These are phyloP conservation scores for Endocalyx cinctus DNA, from an alignment of 2,329 filamentous ascomycete species.

Conservation along the genomic window DNA sequence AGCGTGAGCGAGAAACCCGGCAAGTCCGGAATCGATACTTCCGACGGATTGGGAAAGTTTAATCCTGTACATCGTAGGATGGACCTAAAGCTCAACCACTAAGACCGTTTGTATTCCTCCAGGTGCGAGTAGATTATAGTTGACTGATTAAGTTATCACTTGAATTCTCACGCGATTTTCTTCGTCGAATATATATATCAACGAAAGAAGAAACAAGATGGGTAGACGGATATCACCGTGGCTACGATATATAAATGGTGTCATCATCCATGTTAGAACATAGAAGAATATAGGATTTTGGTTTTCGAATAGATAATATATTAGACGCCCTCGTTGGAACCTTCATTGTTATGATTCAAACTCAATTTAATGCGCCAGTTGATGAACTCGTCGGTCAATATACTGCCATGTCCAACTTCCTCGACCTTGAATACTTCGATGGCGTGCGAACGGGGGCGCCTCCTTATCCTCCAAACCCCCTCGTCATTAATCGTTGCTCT, in stretches of 20 bases:
- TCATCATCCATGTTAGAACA: too few species aligned
- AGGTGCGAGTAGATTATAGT: too few species aligned
- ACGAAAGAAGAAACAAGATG: too few species aligned
- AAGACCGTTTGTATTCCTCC: too few species aligned
- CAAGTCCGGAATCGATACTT: conserved; percentile 27
- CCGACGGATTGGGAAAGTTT: conserved; percentile 36
- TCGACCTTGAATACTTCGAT: conserved; percentile 74
- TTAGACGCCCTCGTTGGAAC: conserved; percentile 2
- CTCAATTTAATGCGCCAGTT: conserved; percentile 62
- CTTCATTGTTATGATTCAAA: conserved; percentile 10
- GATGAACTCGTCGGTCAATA: conserved; percentile 73
- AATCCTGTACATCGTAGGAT: conserved; percentile 56
- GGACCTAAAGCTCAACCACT: conserved; percentile 35
- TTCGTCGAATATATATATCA: too few species aligned
- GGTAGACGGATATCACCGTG: too few species aligned
- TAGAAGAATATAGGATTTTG: too few species aligned
- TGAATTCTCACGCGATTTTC: too few species aligned
- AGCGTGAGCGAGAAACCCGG: conserved; percentile 34
- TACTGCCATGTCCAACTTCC: conserved; percentile 69
- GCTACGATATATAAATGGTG: too few species aligned
- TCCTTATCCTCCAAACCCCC: conserved; percentile 77
- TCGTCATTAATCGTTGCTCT: conserved; percentile 60
- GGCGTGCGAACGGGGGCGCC: conserved; percentile 53
- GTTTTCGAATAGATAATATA: conserved; percentile 4
- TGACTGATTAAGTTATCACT: too few species aligned